Base-by-base conservation (phyloP, 129 eudicot species). In the Flaveria sonorensis region DNA sequence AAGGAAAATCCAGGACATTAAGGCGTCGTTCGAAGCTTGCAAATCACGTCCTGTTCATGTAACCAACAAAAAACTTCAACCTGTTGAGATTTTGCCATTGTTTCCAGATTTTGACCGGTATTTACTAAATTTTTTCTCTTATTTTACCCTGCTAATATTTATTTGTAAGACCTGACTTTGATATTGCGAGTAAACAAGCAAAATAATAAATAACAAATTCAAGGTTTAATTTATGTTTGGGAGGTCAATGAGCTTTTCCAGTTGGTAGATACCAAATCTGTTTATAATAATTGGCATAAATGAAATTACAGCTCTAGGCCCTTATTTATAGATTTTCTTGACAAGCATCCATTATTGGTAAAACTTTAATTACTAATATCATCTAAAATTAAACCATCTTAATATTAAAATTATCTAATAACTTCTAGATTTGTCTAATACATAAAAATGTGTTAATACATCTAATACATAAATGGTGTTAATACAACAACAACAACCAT, bases 21-120 rank as follows among this genome's bases (percentile, higher is more conserved):
- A 78, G 81, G 91, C 97, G 40, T 93, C 98, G 57, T 93, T 93
- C 68, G 97, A 89, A 86, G 96, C 97, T 78, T 87, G 91, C 86
- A 91, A 93, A 81, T 71, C 83, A 39, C 80, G 55, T 30, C 98
- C 98, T 80, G 93, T 93, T 63, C 97, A 93, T 84, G 92, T 93
- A 79, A 84, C 89, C 75, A 89, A 93, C 77, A 89, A 77, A 61
- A 81, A 80, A 18, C 73, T 93, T 57, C 88, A 86, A 13, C 96
- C 97, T 68, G 85, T 84, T 66, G 94, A 92, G 79, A 76, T 91
- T 79, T 81, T 90, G 68, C 98, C 98, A 2, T 84, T 93, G 23
- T 69, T 90, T 20, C 98, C 98, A 51, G 88, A 93, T 84, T 90
- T 93, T 83, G 92, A 93, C 42, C 85, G 98, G 98, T 93, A 89